Evolutionary conservation across 345 rosid genomes (phyloP).

Genomic region (Moricandia arvensis): DNA sequence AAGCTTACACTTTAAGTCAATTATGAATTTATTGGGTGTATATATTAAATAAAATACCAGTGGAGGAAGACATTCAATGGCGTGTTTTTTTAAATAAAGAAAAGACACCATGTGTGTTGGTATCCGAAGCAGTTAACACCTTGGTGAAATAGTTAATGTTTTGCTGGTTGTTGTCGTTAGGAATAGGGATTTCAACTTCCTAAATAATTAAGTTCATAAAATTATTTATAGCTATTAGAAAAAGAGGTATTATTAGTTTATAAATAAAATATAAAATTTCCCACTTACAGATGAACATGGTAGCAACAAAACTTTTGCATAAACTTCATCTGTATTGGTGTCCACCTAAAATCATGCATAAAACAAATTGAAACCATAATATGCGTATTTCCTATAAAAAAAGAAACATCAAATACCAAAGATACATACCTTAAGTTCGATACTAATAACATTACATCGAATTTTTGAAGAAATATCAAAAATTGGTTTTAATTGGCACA

Average conservation of each 20-base stretch:
- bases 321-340: neutral
- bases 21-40: neutral
- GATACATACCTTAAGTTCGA: no score
- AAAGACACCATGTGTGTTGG: neutral
- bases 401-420: no score
- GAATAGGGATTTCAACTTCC: neutral
- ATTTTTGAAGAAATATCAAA: no score
- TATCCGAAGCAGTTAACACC: neutral
- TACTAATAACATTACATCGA: no score
- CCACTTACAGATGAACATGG: conserved; percentile 43
- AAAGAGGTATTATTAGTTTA: neutral
- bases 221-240: neutral
- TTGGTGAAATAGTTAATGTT: neutral
- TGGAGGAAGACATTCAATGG: no score
- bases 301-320: neutral
- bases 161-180: neutral
- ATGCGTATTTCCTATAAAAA: no score
- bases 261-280: conserved; percentile 33
- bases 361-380: neutral
- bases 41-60: no score
- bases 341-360: neutral
- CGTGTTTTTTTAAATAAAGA: no score
- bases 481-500: no score
- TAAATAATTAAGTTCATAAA: neutral
- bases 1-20: neutral